Evolutionary conservation across 202 grass and related monocot species (phyloP).

Genomic region (Carex arenaria): DNA sequence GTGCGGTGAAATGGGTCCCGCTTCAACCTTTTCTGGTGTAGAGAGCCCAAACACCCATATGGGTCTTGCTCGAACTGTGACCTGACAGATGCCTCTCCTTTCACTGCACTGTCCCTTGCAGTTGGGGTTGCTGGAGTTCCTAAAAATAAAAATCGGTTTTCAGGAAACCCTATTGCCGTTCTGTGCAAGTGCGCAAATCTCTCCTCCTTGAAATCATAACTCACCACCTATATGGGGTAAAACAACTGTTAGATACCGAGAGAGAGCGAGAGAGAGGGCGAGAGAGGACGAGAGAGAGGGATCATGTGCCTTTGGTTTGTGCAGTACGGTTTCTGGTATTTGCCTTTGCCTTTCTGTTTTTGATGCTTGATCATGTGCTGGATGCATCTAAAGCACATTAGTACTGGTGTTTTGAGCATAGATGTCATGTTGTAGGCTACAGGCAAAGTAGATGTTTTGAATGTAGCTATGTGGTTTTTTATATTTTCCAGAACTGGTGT

Average conservation of each 20-base stretch:
- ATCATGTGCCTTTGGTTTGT: no score
- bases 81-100: constrained; percentile 68
- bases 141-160: constrained; percentile 68
- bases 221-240: constrained; percentile 50
- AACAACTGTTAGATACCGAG: background rate
- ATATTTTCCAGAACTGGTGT: no score
- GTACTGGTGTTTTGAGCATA: no score
- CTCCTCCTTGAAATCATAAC: constrained; percentile 93
- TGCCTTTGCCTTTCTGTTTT: no score
- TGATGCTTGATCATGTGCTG: no score
- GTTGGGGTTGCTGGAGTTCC: constrained; percentile 54
- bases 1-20: constrained; percentile 88
- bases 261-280: background rate
- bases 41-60: constrained; percentile 75
- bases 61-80: constrained; percentile 85
- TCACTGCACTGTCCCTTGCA: constrained; percentile 53
- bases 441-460: no score
- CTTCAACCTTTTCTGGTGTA: constrained; percentile 66
- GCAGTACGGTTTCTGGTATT: no score
- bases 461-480: no score
- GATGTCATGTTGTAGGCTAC: no score
- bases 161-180: constrained; percentile 67
- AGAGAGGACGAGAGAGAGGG: background rate
- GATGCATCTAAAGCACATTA: no score
- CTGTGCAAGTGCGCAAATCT: constrained; percentile 76